Evolutionary conservation across 176 grass and related monocot genomes (phyloP), one percentile per base, ranked within the genome.

Genomic region (Paspalum vaginatum): DNA sequence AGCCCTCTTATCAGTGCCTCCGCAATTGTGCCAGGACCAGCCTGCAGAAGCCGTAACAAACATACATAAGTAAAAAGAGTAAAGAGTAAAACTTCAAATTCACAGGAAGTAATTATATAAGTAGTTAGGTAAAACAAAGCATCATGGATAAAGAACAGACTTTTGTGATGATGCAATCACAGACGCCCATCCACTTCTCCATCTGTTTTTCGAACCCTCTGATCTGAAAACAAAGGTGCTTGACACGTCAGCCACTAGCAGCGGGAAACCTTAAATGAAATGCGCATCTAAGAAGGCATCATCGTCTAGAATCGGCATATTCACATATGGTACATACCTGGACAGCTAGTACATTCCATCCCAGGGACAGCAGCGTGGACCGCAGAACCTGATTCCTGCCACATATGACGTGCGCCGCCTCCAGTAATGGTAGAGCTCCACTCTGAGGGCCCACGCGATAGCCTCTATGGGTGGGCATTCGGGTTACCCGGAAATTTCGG

Each of bases 91-190:
- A 56, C 8, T 56, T 18, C 54, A 56, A 55, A 4, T 20, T 9
- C 53, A 4, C 18, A 55, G 52, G 26, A 51, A 48, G 72, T 11
- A 43, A 77, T 32, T 32, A 32, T 32, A 56, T 26, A 27, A 59
- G 66, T 9, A 39, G 10, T 9, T 14, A 59, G 18, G 45, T 10
- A 6, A 53, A 9, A 60, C 0, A 41, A 53, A 48, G 5, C n/a
- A 18, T 8, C 9, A 43, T 48, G 22, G 5, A 43, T 37, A 17
- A 8, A 10, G 55, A 63, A 69, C 15, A 38, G 62, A 87, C 94
- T 86, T 94, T 97, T 13, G 91, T 97, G 72, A 94, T 91, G 83
- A 97, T 94, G 82, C 94, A 97, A 59, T 97, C 94, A 46, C 94
- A 97, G 80, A 89, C 79, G 11, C 71, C 84, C 91, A 97, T 97